Percentiles rank a stretch among this genome's conserved stretches.
phyloP scores from a whole-genome alignment of 1,284 basidiomycete species.

The Pholiota adiposa region DNA sequence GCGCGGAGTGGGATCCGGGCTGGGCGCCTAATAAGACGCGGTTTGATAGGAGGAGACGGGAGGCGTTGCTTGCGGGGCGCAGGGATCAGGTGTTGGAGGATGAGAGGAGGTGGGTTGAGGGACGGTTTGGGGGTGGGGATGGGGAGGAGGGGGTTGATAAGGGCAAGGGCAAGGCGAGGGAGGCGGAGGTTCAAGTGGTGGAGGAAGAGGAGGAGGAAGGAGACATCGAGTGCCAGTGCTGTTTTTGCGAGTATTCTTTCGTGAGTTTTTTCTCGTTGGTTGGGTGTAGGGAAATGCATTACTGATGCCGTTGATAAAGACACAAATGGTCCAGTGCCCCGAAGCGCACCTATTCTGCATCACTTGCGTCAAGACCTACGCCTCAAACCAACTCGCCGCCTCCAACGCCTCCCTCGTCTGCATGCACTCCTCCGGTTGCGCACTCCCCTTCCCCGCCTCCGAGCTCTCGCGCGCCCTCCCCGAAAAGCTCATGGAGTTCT shows the following conservation, averaged over 20 bases:
- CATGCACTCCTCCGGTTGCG: constrained; percentile 78
- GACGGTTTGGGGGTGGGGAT: not conserved
- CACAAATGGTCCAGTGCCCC: constrained; percentile 81
- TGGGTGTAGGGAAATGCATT: not conserved
- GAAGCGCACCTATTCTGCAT: constrained; percentile 81
- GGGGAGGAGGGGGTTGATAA: not conserved
- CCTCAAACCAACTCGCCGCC: constrained; percentile 51
- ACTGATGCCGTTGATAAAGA: constrained; percentile 38
- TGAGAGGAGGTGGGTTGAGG: not conserved
- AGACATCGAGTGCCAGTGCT: constrained; percentile 6
- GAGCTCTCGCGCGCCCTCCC: constrained; percentile 70
- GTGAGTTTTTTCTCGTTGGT: not conserved
- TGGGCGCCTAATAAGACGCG: not conserved
- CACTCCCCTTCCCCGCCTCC: constrained; percentile 64
- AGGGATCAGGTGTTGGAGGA: not conserved
- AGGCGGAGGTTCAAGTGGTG: not conserved
- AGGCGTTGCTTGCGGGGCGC: not conserved
- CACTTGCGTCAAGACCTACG: constrained; percentile 57
- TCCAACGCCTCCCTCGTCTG: constrained; percentile 66
- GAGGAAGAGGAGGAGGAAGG: not conserved
- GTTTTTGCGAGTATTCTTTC: constrained; percentile 5
- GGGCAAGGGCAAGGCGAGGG: constrained; percentile 4
- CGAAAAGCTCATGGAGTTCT: constrained; percentile 66
- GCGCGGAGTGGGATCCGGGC: not conserved
- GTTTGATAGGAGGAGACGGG: not conserved